Conservation (phyloP, 352 stramenopile genomes). For the Phytophthora hibernalis region DNA sequence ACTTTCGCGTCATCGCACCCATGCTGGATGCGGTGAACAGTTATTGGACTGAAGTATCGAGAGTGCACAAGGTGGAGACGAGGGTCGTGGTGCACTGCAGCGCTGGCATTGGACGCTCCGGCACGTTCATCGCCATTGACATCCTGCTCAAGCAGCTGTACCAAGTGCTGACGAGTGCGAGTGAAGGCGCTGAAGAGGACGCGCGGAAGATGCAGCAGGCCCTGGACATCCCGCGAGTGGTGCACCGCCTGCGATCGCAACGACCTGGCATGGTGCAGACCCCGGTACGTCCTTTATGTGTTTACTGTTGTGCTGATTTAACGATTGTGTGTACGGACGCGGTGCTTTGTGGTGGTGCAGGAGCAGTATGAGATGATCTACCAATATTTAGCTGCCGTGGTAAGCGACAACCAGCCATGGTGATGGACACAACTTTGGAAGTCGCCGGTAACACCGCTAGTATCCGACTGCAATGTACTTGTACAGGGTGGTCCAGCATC, state of each 20-base stretch:
- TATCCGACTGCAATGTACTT: constrained; percentile 8
- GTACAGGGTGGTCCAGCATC: background rate
- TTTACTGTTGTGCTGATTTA: background rate
- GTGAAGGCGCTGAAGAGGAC: constrained; percentile 27
- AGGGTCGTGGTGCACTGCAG: constrained; percentile 82
- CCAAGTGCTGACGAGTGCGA: constrained; percentile 25
- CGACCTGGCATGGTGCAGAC: constrained; percentile 88
- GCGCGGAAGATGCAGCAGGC: constrained; percentile 37
- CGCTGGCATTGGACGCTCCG: constrained; percentile 79
- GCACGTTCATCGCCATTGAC: constrained; percentile 88
- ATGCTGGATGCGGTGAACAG: constrained; percentile 78
- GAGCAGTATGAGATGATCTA: constrained; percentile 91
- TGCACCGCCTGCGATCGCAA: constrained; percentile 69
- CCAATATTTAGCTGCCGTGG: constrained; percentile 73
- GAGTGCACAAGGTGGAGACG: constrained; percentile 27
- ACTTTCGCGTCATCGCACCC: constrained; percentile 76
- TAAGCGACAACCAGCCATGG: constrained; percentile 62
- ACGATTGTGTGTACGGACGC: constrained; percentile 1
- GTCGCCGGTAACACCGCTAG: background rate
- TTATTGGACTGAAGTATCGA: constrained; percentile 42
- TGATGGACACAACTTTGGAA: constrained; percentile 38
- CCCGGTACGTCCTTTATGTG: constrained; percentile 49
- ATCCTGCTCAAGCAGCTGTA: constrained; percentile 70
- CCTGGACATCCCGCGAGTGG: constrained; percentile 64
- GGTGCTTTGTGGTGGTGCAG: constrained; percentile 34